Conservation (phyloP, 352 stramenopile genomes). For the Thraustotheca clavata region DNA sequence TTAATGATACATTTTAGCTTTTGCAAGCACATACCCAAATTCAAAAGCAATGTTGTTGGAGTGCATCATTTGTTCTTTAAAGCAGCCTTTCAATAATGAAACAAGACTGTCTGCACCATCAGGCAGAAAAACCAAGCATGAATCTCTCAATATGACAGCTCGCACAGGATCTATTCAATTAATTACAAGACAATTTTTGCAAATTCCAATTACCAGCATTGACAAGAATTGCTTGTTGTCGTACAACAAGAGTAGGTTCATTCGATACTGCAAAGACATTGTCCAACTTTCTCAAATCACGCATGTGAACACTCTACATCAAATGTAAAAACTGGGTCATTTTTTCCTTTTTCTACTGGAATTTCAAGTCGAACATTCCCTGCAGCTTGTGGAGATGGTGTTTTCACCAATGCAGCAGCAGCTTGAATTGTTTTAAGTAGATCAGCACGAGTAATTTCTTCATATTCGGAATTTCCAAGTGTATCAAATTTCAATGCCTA, state of each 20-base stretch:
- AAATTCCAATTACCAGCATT: conserved; percentile 14
- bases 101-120: background rate
- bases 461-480: too few species aligned
- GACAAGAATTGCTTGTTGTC: conserved; percentile 23
- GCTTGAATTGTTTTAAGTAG: too few species aligned
- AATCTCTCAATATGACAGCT: conserved; percentile 2
- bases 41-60: background rate
- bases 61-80: conserved; percentile 9
- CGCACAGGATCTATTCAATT: conserved; percentile 4
- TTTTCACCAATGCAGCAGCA: too few species aligned
- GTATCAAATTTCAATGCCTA: too few species aligned
- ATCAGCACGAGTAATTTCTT: too few species aligned
- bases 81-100: background rate
- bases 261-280: conserved; percentile 18
- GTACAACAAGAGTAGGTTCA: conserved; percentile 16
- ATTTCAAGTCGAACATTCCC: too few species aligned
- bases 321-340: too few species aligned
- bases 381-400: too few species aligned
- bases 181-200: background rate
- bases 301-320: conserved; percentile 12
- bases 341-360: too few species aligned
- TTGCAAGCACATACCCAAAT: background rate
- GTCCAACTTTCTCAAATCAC: conserved; percentile 21
- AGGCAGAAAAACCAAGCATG: conserved; percentile 9
- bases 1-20: background rate